Evolutionary conservation across 352 stramenopile genomes (phyloP).

Genomic region (Phytophthora citrophthora): DNA sequence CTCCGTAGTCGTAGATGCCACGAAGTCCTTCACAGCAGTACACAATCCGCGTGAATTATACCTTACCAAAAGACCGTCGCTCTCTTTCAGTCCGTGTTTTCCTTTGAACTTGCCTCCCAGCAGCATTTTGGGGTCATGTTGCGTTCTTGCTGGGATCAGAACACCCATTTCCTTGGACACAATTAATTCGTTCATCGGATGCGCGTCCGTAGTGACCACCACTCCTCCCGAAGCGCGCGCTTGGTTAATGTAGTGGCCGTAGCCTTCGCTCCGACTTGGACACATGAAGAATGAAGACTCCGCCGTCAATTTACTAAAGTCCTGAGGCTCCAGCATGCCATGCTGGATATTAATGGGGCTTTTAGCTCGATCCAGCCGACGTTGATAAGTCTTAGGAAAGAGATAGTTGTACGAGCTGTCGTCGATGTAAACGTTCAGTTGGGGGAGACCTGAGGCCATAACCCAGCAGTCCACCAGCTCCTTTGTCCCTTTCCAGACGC

Average conservation of each 20-base stretch:
- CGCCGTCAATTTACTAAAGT: constrained; percentile 48
- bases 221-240: constrained; percentile 43
- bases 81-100: constrained; percentile 23
- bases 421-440: constrained; percentile 48
- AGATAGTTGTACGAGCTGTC: constrained; percentile 27
- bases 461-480: constrained; percentile 53
- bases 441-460: constrained; percentile 38
- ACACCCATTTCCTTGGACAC: constrained; percentile 43
- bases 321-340: constrained; percentile 29
- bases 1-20: constrained; percentile 27
- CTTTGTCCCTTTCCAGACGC: constrained; percentile 47
- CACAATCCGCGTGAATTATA: constrained; percentile 18
- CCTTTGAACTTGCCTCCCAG: constrained; percentile 25
- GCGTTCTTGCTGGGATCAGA: constrained; percentile 16
- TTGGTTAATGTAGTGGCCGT: constrained; percentile 69
- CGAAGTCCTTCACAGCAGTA: constrained; percentile 33
- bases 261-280: constrained; percentile 56
- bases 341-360: constrained; percentile 32
- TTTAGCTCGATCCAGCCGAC: constrained; percentile 16
- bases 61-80: constrained; percentile 5
- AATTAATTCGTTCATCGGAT: constrained; percentile 63
- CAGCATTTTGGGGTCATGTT: constrained; percentile 15
- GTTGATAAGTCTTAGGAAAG: constrained; percentile 17
- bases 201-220: constrained; percentile 45
- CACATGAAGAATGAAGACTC: constrained; percentile 54